Conservation (phyloP, 2,329 filamentous ascomycete species). For the Endothia cerciana region DNA sequence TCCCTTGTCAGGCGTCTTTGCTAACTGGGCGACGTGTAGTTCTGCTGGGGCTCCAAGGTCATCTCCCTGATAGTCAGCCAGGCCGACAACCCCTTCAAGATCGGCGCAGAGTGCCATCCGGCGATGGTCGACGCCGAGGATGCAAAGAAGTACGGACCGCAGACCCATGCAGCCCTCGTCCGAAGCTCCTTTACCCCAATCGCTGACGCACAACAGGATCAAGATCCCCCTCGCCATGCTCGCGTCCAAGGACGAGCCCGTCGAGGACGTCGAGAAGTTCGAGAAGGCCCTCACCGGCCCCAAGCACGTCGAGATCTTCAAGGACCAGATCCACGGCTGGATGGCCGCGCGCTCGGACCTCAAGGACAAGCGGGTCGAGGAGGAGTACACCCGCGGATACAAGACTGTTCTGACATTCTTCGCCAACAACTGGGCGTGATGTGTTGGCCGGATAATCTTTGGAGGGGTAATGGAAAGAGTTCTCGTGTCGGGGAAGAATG, state of each 20-base stretch:
- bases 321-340: constrained; percentile 72
- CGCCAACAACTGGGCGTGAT: constrained; percentile 48
- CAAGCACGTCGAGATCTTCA: constrained; percentile 68
- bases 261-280: constrained; percentile 59
- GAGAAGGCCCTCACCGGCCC: constrained; percentile 55
- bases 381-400: constrained; percentile 66
- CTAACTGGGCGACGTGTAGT: constrained; percentile 38
- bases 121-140: constrained; percentile 68
- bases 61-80: constrained; percentile 55
- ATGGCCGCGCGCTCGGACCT: constrained; percentile 70
- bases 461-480: no score
- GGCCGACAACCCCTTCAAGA: constrained; percentile 58
- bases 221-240: constrained; percentile 65
- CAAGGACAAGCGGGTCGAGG: constrained; percentile 57
- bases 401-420: constrained; percentile 63
- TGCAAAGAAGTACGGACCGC: constrained; percentile 44
- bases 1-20: background rate
- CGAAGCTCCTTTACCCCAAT: background rate
- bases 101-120: constrained; percentile 58
- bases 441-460: background rate
- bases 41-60: constrained; percentile 76
- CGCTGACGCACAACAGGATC: constrained; percentile 41
- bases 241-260: constrained; percentile 67
- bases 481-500: background rate
- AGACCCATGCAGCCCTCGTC: background rate